Evolutionary conservation across 306 rosid genomes (phyloP).

Genomic region (Gleditsia sinensis): DNA sequence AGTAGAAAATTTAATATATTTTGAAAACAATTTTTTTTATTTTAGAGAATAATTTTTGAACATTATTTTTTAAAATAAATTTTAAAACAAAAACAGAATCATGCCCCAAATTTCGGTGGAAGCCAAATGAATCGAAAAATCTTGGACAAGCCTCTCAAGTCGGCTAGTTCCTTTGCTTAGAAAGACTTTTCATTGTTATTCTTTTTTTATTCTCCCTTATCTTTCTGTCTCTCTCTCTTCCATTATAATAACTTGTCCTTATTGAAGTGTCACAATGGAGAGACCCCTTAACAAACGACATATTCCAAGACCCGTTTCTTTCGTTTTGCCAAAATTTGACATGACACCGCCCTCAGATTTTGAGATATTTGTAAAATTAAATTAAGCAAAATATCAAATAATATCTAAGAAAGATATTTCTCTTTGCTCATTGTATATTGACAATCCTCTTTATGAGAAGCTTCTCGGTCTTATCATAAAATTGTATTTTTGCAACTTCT

Average conservation of each 20-base stretch:
- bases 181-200: not conserved
- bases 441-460: too few species aligned
- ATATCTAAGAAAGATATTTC: not conserved
- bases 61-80: too few species aligned
- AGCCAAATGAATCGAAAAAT: too few species aligned
- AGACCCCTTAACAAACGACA: slow-evolving; percentile 9
- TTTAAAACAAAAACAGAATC: too few species aligned
- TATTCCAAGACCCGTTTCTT: not conserved
- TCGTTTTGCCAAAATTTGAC: not conserved
- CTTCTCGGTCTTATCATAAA: too few species aligned
- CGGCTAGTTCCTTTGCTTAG: not conserved
- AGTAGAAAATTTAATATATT: too few species aligned
- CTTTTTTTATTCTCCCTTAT: not conserved
- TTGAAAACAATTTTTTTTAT: too few species aligned
- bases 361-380: not conserved
- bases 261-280: not conserved
- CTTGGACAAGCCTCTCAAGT: slow-evolving; percentile 3
- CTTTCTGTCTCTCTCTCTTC: slow-evolving; percentile 35
- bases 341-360: too few species aligned
- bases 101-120: too few species aligned
- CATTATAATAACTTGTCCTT: slow-evolving; percentile 14
- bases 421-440: too few species aligned
- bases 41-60: too few species aligned
- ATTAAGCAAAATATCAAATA: not conserved
- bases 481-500: too few species aligned